These are phyloP conservation scores for Hypoxylon sp. DNA, from an alignment of 2,329 filamentous ascomycete species.

Conservation along the genomic window DNA sequence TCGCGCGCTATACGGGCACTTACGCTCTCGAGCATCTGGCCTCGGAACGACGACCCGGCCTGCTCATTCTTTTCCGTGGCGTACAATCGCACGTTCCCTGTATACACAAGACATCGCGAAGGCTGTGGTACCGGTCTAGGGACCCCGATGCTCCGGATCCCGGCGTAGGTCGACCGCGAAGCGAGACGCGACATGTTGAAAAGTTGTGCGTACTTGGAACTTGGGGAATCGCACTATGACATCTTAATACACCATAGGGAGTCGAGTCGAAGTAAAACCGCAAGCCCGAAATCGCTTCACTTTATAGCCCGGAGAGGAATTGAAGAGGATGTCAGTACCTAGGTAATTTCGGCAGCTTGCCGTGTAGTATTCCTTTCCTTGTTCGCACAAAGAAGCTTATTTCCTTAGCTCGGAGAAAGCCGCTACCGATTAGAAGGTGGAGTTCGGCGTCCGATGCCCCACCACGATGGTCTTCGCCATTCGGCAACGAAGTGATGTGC, in stretches of 20 bases:
- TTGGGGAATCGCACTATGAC: slow-evolving; percentile 16
- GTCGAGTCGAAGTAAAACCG: neutral
- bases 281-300: neutral
- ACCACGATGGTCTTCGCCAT: slow-evolving; percentile 29
- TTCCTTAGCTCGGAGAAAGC: neutral
- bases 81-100: slow-evolving; percentile 45
- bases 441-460: slow-evolving; percentile 29
- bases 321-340: neutral
- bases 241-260: slow-evolving; percentile 16
- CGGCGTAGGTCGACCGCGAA: slow-evolving; percentile 43
- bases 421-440: slow-evolving; percentile 19
- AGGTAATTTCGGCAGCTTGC: neutral
- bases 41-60: slow-evolving; percentile 64
- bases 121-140: slow-evolving; percentile 34
- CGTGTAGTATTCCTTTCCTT: neutral
- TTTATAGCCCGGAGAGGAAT: slow-evolving; percentile 2
- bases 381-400: neutral
- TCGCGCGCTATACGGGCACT: slow-evolving; percentile 69
- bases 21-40: slow-evolving; percentile 73
- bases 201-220: slow-evolving; percentile 2
- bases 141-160: slow-evolving; percentile 41
- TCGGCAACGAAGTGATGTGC: slow-evolving; percentile 15
- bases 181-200: slow-evolving; percentile 49
- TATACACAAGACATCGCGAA: slow-evolving; percentile 38
- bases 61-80: slow-evolving; percentile 54